Evolutionary conservation across 352 stramenopile genomes (phyloP).

Genomic region (Pythium monospermum): DNA sequence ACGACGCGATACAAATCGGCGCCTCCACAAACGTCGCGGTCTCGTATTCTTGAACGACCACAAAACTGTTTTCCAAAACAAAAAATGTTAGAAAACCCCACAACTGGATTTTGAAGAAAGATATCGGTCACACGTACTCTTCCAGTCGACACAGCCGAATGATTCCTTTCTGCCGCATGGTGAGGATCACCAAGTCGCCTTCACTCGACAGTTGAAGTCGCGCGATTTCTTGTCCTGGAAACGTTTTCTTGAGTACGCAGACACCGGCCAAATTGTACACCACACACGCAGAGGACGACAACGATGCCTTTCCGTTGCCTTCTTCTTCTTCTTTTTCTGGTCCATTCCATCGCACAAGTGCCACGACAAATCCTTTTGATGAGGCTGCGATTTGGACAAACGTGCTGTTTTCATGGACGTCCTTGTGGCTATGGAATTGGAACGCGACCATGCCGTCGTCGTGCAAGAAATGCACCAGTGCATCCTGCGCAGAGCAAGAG

Average conservation of each 20-base stretch:
- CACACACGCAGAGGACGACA: slow-evolving; percentile 36
- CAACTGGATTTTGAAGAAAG: too few relatives aligned
- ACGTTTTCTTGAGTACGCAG: slow-evolving; percentile 38
- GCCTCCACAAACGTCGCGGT: slow-evolving; percentile 23
- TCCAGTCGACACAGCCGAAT: slow-evolving; percentile 73
- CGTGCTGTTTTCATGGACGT: slow-evolving; percentile 1
- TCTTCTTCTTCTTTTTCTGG: too few relatives aligned
- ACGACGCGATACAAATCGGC: slow-evolving; percentile 49
- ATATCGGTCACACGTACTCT: slow-evolving; percentile 73
- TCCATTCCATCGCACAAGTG: slow-evolving; percentile 9
- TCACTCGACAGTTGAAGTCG: slow-evolving; percentile 58
- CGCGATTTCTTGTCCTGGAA: slow-evolving; percentile 40
- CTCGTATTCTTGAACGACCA: slow-evolving; percentile 62
- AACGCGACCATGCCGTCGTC: slow-evolving; percentile 71
- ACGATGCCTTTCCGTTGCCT: not conserved
- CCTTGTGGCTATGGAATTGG: slow-evolving; percentile 13
- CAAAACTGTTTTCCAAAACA: slow-evolving; percentile 17
- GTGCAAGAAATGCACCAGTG: slow-evolving; percentile 68
- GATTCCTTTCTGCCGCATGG: slow-evolving; percentile 27
- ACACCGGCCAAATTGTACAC: slow-evolving; percentile 71
- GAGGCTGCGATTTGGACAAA: slow-evolving; percentile 22
- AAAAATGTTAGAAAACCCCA: too few relatives aligned
- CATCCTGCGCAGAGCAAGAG: slow-evolving; percentile 49
- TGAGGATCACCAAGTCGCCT: slow-evolving; percentile 71
- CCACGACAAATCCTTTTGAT: slow-evolving; percentile 63